Conservation (phyloP, 345 rosid genomes). For the Fremontodendron californicum region DNA sequence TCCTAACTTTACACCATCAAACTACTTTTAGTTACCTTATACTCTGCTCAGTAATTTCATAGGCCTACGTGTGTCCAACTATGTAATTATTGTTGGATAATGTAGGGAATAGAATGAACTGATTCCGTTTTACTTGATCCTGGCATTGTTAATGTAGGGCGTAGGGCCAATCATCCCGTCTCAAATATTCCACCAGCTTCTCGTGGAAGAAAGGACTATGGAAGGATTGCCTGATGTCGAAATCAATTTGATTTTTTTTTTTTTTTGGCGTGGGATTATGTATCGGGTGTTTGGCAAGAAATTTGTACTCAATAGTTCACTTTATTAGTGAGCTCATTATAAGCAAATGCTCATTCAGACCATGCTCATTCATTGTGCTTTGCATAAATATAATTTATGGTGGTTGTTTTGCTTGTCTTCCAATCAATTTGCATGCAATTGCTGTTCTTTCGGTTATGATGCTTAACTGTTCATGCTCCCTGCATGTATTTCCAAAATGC, state of each 20-base stretch:
- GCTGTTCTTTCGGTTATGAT: conserved; percentile 14
- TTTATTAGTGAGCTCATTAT: conserved; percentile 54
- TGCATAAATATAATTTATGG: conserved; percentile 41
- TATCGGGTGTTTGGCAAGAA: conserved; percentile 53
- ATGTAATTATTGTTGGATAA: not conserved
- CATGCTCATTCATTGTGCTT: conserved; percentile 47
- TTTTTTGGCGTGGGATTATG: conserved; percentile 33
- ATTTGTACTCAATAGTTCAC: conserved; percentile 55
- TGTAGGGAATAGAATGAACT: conserved; percentile 4
- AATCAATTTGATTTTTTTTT: conserved; percentile 30
- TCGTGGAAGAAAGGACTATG: conserved; percentile 85
- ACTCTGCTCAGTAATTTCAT: not conserved
- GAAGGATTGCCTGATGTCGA: conserved; percentile 65
- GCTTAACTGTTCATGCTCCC: conserved; percentile 4
- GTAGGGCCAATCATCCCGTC: conserved; percentile 65
- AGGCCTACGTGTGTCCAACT: not conserved
- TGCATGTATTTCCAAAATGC: not conserved
- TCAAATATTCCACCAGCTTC: conserved; percentile 72
- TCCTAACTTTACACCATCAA: conserved; percentile 24
- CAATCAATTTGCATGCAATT: conserved; percentile 17
- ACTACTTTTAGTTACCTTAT: not conserved
- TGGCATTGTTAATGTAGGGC: conserved; percentile 51
- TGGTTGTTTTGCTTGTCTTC: conserved; percentile 26
- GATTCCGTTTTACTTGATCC: conserved; percentile 13
- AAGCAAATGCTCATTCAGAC: conserved; percentile 32